Evolutionary conservation across 139 green algal genomes (phyloP), one percentile per base, ranked within the genome.

Genomic region (Picochlorum sp.): DNA sequence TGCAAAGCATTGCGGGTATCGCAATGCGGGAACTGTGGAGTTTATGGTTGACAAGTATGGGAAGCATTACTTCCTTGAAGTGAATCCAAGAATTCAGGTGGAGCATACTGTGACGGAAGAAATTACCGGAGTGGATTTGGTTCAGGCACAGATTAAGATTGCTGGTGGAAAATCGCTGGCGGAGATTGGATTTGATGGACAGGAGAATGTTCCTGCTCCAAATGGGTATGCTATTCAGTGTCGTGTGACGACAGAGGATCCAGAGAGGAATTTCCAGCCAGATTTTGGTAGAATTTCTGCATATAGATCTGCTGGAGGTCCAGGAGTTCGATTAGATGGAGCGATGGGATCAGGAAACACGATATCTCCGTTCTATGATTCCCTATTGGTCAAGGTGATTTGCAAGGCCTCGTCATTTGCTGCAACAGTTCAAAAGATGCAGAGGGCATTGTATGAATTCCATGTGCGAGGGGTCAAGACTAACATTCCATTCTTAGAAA

Each of bases 81-180:
- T 98, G 65, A 98, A 98, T 81, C 89, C 92, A 1, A 77, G 90
- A 9, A 86, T 96, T 52, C 89, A 96, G 82, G 92, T 98, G 55
- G 92, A 98, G 85, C 92, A 98, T 82, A 95, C 92, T 1, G 81
- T 96, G 24, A 98, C 92, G 2, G 92, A 98, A 82, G 90, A 96
- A 81, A 78, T 98, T 49, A 96, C 88, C 4, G 85, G 86, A n/a
- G 69, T 98, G 3, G 92, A 98, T 74, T 81, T 98, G 26, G 86
- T 95, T 51, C 83, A 92, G 74, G 76, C 79, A 4, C 92, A 98
- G 70, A 93, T 97, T 69, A 76, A 80, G 49, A 90, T 97, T 61
- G 91, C 90, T 1, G 83, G 82, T 26, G 92, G 92, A 7, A 81
- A 83, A 41, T 81, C 65, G 4, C 81, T 97, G 16, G 77, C 67